Evolutionary conservation across 1,284 basidiomycete genomes (phyloP), one percentile per base, ranked within the genome.

Genomic region (Leccinum variabile): DNA sequence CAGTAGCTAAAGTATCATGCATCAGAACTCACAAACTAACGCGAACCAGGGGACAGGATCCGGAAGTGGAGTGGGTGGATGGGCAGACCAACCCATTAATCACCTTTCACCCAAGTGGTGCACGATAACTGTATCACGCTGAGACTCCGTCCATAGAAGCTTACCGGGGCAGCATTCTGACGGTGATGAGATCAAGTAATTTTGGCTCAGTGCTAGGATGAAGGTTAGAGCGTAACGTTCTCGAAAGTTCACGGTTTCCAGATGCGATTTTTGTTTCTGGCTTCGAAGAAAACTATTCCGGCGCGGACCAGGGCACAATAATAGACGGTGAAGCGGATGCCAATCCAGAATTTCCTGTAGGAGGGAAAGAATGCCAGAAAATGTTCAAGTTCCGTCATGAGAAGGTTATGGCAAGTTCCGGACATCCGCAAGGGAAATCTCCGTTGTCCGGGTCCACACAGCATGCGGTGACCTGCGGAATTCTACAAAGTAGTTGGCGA

Each of bases 191-290:
- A 39, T 39, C 39, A 39, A 39, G 39, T 39, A 0, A 39, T 11
- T 39, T 37, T 0, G 13, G 35, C 13, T 37, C 35, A 6, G 6
- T 37, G 22, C 22, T 22, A 14, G 35, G 35, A 14, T 37, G 35
- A 37, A 37, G n/a, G 13, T 16, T n/a, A 13, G n/a, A 41, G 16
- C 2, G 8, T n/a, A 3, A n/a, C 39, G 16, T 41, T 41, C 39
- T 41, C 8, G 0, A 39, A 16, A 0, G 14, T 9, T 39, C 14
- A 1, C 14, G 3, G 39, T 39, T 9, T 0, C 39, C 16, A n/a
- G 8, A 5, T 41, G 39, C 39, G 0, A 16, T 41, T 41, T 39
- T 41, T 41, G 7, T 41, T 41, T 41, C 39, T 8, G 16, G 0
- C n/a, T 41, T 41, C 39, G 8, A n/a, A 41, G 39, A 41, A 41